Conservation (phyloP, 1,284 basidiomycete species). For the Microbotryum violaceum region DNA sequence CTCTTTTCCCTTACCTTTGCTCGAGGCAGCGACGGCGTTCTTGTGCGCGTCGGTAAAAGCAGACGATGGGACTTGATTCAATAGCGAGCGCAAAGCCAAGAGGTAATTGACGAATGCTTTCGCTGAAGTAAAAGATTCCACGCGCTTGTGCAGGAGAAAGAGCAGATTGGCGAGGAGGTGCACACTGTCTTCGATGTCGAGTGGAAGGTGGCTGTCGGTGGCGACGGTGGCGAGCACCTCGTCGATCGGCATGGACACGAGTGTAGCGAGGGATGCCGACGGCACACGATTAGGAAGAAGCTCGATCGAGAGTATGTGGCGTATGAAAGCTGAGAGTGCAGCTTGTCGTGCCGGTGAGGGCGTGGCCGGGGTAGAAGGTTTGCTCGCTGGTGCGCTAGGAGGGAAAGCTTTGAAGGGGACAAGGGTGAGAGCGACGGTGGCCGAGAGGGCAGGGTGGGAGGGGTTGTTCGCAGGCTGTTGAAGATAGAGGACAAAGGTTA, state of each 20-base stretch:
- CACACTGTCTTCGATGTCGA: slow-evolving; percentile 42
- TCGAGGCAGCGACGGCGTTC: background rate
- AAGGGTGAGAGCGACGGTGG: slow-evolving; percentile 45
- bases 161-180: slow-evolving; percentile 61
- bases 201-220: background rate
- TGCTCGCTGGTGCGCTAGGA: slow-evolving; percentile 54
- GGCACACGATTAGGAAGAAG: slow-evolving; percentile 48
- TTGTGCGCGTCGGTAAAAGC: slow-evolving; percentile 40
- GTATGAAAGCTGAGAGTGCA: slow-evolving; percentile 23
- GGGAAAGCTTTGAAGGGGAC: slow-evolving; percentile 44
- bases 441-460: slow-evolving; percentile 43
- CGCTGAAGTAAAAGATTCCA: slow-evolving; percentile 46
- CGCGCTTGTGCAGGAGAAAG: slow-evolving; percentile 52
- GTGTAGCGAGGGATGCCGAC: slow-evolving; percentile 39
- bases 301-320: slow-evolving; percentile 16
- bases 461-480: slow-evolving; percentile 46
- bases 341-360: slow-evolving; percentile 2
- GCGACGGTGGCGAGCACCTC: slow-evolving; percentile 33
- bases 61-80: slow-evolving; percentile 52
- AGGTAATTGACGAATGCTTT: slow-evolving; percentile 53
- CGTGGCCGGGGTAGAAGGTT: slow-evolving; percentile 43
- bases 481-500: background rate
- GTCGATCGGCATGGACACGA: slow-evolving; percentile 37
- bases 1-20: slow-evolving; percentile 23
- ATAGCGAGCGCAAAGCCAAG: slow-evolving; percentile 48